Evolutionary conservation across 257 asterid species (phyloP).

Genomic region (Plantago ovata): DNA sequence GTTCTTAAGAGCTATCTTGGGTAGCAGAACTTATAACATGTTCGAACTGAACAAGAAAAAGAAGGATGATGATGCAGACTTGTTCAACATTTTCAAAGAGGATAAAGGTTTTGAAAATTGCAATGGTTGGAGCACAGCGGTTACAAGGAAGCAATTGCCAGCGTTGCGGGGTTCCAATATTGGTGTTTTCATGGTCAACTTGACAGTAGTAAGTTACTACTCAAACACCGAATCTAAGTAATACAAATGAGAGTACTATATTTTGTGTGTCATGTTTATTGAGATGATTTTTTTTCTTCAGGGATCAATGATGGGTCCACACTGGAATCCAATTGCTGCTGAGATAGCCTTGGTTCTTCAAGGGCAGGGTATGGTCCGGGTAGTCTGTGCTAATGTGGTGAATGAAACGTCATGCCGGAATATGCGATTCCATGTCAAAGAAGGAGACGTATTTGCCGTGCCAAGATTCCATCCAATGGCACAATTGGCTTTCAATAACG

Average conservation of each 20-base stretch:
- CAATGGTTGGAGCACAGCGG: constrained; percentile 86
- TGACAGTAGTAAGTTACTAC: constrained; percentile 51
- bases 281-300: constrained; percentile 15
- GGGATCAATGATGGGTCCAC: constrained; percentile 99
- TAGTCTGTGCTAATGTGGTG: constrained; percentile 41
- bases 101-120: constrained; percentile 69
- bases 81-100: constrained; percentile 54
- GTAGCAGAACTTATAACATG: constrained; percentile 26
- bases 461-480: constrained; percentile 80
- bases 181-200: constrained; percentile 80
- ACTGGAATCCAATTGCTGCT: constrained; percentile 80
- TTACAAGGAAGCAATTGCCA: constrained; percentile 42
- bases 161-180: constrained; percentile 40
- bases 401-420: constrained; percentile 30
- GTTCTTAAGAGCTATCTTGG: constrained; percentile 30
- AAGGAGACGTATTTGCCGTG: constrained; percentile 66
- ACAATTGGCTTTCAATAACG: constrained; percentile 76
- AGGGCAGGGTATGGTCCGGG: constrained; percentile 69
- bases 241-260: not conserved
- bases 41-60: constrained; percentile 37
- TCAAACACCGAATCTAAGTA: not conserved
- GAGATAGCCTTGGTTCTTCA: constrained; percentile 55
- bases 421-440: constrained; percentile 46
- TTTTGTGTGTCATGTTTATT: not conserved
- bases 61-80: constrained; percentile 20